Evolutionary conservation across 306 rosid genomes (phyloP), one percentile per base, ranked within the genome.

Genomic region (Corylus americana): DNA sequence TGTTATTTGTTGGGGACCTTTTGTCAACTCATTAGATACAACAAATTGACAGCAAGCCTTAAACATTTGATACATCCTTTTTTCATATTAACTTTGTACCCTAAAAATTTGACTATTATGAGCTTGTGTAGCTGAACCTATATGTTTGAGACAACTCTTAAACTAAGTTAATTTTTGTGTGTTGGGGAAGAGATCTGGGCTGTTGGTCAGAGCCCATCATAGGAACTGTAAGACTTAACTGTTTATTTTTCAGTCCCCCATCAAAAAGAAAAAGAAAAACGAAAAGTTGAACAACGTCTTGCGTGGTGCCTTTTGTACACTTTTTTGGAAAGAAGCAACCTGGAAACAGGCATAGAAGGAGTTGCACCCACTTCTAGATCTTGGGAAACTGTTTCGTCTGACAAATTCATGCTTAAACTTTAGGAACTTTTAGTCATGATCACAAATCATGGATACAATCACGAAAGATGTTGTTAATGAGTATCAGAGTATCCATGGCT

Each of bases 391-490:
- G 55, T 57, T 29, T 13, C 72, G 4, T 62, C 45, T 64, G 20
- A 64, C 22, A 7, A 64, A 37, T 53, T 16, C 61, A 57, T 27
- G 62, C 77, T 58, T 17, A n/a, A 61, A 29, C 42, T 70, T 70
- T 64, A 45, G 45, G 70, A 70, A 55, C 7, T 9, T 48, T 53
- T 27, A 78, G 54, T 55, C 35, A 35, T 63, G 16, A 63, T 53
- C 58, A 53, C 72, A 63, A 79, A 39, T 44, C 37, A 63, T 59
- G 27, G 14, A 74, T 42, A 35, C 59, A 75, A 48, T 45, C 22
- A 68, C 55, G 25, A 11, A 50, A 49, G 39, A 7, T 29, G 61
- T 4, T 17, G 53, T 13, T 20, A 11, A 77, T 42, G 8, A 42
- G 12, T 42, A 3, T 14, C 44, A n/a, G 45, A 42, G 12, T 42